Conservation (phyloP, 2,329 filamentous ascomycete species). For the Hymenoscyphus linearis region DNA sequence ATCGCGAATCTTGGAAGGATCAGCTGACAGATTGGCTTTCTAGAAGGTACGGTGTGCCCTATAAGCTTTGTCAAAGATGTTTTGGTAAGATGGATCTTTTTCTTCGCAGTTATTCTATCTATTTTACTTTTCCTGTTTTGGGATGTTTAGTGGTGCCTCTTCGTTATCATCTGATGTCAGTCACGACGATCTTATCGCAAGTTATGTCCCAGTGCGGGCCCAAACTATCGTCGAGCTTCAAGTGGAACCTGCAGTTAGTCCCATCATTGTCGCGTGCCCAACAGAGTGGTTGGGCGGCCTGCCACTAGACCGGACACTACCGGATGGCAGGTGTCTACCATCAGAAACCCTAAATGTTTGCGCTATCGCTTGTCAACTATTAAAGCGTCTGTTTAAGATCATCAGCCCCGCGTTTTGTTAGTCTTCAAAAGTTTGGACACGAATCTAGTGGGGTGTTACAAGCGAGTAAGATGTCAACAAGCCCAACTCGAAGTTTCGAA, state of each 20-base stretch:
- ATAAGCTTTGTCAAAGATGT: slow-evolving; percentile 82
- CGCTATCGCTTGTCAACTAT: neutral
- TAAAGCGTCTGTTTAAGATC: neutral
- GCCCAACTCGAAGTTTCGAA: slow-evolving; percentile 1
- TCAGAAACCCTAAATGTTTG: neutral
- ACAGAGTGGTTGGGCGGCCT: neutral
- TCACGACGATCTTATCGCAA: neutral
- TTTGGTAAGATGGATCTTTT: slow-evolving; percentile 53
- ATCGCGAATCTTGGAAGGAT: neutral
- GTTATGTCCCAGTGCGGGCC: neutral
- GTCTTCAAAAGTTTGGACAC: neutral
- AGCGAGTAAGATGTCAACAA: slow-evolving; percentile 7
- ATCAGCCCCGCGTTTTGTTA: neutral
- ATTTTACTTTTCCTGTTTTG: neutral
- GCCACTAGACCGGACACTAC: neutral
- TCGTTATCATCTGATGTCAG: neutral
- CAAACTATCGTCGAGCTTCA: neutral
- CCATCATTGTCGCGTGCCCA: neutral
- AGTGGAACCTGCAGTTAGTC: neutral
- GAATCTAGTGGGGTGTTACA: neutral
- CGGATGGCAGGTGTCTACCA: neutral
- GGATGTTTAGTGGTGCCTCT: neutral
- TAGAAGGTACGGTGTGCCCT: slow-evolving; percentile 77
- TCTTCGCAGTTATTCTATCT: neutral
- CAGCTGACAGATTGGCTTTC: slow-evolving; percentile 18